Conservation (phyloP, 2,329 filamentous ascomycete genomes). For the Xylariaceae sp. region DNA sequence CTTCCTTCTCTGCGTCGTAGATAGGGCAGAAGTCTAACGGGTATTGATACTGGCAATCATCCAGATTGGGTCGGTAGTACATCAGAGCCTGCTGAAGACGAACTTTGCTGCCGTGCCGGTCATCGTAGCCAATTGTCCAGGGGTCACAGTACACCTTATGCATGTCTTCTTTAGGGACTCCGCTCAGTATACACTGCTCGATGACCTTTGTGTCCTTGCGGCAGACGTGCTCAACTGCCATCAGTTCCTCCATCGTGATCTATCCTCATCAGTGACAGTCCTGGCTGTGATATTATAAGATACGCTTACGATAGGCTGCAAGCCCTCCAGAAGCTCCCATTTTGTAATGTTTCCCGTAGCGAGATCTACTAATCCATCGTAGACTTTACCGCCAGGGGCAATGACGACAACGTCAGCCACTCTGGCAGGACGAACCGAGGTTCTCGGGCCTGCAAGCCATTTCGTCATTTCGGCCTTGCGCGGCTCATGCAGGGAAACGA, state of each 20-base stretch:
- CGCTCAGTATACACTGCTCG: constrained; percentile 81
- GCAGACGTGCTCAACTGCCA: constrained; percentile 72
- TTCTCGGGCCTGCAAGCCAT: constrained; percentile 68
- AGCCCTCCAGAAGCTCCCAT: constrained; percentile 73
- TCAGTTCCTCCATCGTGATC: constrained; percentile 90
- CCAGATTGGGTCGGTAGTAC: constrained; percentile 86
- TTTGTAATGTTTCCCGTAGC: constrained; percentile 62
- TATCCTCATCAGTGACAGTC: constrained; percentile 29
- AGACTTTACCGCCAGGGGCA: constrained; percentile 73
- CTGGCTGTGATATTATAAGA: background rate
- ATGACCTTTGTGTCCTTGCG: constrained; percentile 82
- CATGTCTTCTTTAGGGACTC: constrained; percentile 81
- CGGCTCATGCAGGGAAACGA: constrained; percentile 80
- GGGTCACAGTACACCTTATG: constrained; percentile 94
- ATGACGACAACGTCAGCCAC: constrained; percentile 83
- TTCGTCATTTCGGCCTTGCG: constrained; percentile 79
- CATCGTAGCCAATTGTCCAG: constrained; percentile 94
- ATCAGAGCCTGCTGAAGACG: constrained; percentile 90
- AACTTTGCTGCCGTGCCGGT: constrained; percentile 75
- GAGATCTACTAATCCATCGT: constrained; percentile 78
- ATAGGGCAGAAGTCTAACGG: constrained; percentile 94
- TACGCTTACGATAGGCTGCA: constrained; percentile 71
- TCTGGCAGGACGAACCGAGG: constrained; percentile 61
- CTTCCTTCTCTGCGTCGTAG: constrained; percentile 74
- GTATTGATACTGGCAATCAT: constrained; percentile 87